Evolutionary conservation across 805 yeast genomes (phyloP).

Genomic region (Yarrowia keelungensis): DNA sequence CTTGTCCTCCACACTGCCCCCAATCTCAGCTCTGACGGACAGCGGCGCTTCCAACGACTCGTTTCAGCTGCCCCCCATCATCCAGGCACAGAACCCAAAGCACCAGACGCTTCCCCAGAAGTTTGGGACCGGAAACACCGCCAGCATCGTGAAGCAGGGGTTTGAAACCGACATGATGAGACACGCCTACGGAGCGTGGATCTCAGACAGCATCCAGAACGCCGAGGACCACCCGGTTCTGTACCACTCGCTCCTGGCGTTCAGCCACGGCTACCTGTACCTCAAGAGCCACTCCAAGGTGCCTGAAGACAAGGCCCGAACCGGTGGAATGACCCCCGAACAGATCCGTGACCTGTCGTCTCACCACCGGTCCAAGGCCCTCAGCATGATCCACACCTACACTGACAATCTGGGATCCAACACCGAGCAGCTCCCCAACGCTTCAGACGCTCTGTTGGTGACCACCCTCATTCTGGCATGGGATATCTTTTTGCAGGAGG

Average conservation of each 20-base stretch:
- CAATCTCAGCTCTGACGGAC: constrained; percentile 21
- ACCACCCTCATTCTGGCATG: constrained; percentile 46
- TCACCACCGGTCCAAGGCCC: constrained; percentile 20
- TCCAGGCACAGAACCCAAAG: constrained; percentile 38
- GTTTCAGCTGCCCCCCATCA: constrained; percentile 32
- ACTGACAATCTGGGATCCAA: constrained; percentile 15
- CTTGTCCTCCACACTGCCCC: background rate
- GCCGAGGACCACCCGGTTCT: constrained; percentile 44
- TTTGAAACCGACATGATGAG: constrained; percentile 46
- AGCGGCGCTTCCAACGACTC: constrained; percentile 17
- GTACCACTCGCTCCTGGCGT: constrained; percentile 46
- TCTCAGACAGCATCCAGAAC: constrained; percentile 41
- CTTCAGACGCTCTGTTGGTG: constrained; percentile 42
- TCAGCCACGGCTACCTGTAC: constrained; percentile 44
- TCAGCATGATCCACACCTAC: constrained; percentile 18
- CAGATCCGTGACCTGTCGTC: constrained; percentile 11
- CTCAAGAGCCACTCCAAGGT: constrained; percentile 42
- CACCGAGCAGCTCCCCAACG: constrained; percentile 16
- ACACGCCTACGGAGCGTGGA: constrained; percentile 45
- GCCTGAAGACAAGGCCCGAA: constrained; percentile 6
- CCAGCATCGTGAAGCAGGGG: constrained; percentile 44
- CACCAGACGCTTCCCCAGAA: constrained; percentile 32
- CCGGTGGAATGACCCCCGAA: constrained; percentile 6
- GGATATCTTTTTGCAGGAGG: constrained; percentile 47
- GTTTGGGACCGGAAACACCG: constrained; percentile 27